Percentiles rank a stretch among this genome's conserved stretches.
These are phyloP conservation scores for Xylariaceae sp. DNA, from an alignment of 2,329 filamentous ascomycete genomes.

Conservation along the genomic window DNA sequence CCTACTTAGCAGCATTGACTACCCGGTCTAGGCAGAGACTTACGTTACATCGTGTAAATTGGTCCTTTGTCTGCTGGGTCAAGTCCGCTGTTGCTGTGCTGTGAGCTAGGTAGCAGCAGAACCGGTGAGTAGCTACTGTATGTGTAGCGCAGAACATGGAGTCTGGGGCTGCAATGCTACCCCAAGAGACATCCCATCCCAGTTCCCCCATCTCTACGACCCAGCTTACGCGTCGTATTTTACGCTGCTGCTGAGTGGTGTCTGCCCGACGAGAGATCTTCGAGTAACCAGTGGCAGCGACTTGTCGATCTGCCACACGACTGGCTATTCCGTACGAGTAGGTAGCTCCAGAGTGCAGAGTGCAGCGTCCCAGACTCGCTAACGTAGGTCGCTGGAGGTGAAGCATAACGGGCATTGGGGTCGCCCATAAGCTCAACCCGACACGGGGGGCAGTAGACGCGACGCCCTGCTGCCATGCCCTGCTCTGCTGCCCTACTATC, in stretches of 20 bases:
- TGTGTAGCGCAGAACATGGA: conserved; percentile 11
- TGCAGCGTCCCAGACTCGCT: not conserved
- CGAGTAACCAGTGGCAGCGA: not conserved
- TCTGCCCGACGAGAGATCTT: conserved; percentile 3
- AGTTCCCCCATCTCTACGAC: conserved; percentile 23
- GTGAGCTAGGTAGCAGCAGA: conserved; percentile 12
- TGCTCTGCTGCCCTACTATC: not conserved
- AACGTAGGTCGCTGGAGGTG: not conserved
- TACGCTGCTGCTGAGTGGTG: not conserved
- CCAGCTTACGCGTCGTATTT: conserved; percentile 18
- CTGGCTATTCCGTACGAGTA: no score
- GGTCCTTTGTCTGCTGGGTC: conserved; percentile 1
- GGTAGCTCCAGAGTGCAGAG: no score
- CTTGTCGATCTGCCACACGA: not conserved
- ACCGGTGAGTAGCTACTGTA: conserved; percentile 6
- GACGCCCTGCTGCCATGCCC: not conserved
- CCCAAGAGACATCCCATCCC: conserved; percentile 18
- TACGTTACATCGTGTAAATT: not conserved
- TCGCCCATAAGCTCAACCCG: not conserved
- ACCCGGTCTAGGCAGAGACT: not conserved
- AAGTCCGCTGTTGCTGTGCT: conserved; percentile 10
- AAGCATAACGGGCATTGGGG: not conserved
- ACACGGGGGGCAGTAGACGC: not conserved
- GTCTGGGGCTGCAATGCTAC: conserved; percentile 25
- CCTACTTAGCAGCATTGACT: not conserved